A percentile compares a stretch with the other conserved stretches of the same genome.
These are phyloP conservation scores for Penicillium longicatenatum DNA, from an alignment of 495 filamentous ascomycete species.

Conservation along the genomic window DNA sequence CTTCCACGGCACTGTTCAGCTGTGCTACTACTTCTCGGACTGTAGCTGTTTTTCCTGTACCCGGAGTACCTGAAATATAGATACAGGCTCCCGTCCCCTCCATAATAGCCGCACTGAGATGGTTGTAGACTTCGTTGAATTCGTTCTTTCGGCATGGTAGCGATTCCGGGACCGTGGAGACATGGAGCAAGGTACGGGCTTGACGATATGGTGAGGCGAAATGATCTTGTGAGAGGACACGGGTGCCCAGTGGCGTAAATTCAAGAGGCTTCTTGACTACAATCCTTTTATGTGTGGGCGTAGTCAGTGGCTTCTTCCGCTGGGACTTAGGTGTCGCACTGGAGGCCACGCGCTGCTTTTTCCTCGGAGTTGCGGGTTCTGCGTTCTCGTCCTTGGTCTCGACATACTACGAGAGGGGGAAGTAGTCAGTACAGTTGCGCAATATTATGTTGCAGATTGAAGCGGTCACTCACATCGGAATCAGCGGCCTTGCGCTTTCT, in stretches of 20 bases:
- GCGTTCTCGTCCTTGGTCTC: slow-evolving; percentile 49
- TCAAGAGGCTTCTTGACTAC: slow-evolving; percentile 88
- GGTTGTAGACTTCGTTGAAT: slow-evolving; percentile 87
- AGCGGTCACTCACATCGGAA: slow-evolving; percentile 46
- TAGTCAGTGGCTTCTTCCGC: slow-evolving; percentile 57
- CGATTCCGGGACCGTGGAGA: slow-evolving; percentile 84
- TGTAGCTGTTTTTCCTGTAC: slow-evolving; percentile 98
- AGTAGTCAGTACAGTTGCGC: slow-evolving; percentile 13
- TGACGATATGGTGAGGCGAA: slow-evolving; percentile 87
- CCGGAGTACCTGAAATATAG: slow-evolving; percentile 98
- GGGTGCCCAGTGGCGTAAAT: slow-evolving; percentile 91
- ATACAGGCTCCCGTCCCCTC: slow-evolving; percentile 94
- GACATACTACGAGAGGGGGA: slow-evolving; percentile 30
- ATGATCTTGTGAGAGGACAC: slow-evolving; percentile 75
- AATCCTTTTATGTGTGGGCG: slow-evolving; percentile 75
- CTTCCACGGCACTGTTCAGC: slow-evolving; percentile 78
- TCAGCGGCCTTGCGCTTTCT: slow-evolving; percentile 47
- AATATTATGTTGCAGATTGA: not conserved
- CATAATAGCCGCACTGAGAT: slow-evolving; percentile 91
- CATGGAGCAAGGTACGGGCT: slow-evolving; percentile 86
- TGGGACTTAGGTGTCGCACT: slow-evolving; percentile 62
- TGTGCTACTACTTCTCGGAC: slow-evolving; percentile 93
- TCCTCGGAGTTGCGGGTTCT: slow-evolving; percentile 58
- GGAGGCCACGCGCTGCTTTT: slow-evolving; percentile 53
- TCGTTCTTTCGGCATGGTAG: slow-evolving; percentile 92